A percentile compares a stretch with the other conserved stretches of the same genome.
Evolutionary conservation across 2,329 filamentous ascomycete genomes (phyloP).

Genomic region (Fusarium lyarnte): DNA sequence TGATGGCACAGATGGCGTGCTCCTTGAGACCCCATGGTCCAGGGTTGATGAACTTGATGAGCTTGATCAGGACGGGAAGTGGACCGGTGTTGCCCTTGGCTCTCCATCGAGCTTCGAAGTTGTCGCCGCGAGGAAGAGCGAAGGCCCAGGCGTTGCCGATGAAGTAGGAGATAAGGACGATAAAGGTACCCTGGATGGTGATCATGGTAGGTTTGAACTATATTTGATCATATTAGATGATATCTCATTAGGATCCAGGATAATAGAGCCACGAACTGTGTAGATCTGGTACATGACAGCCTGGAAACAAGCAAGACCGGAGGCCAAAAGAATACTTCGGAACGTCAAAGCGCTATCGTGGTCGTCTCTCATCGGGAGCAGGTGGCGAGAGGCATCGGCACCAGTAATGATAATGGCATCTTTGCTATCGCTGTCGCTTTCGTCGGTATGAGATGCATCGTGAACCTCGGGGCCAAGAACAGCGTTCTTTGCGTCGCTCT

Average conservation of each 20-base stretch:
- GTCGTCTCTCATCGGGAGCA: conserved; percentile 64
- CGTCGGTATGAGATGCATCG: conserved; percentile 24
- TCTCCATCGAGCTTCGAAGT: conserved; percentile 58
- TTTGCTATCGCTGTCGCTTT: conserved; percentile 50
- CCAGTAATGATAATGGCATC: conserved; percentile 62
- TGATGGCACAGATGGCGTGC: conserved; percentile 63
- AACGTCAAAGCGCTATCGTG: conserved; percentile 62
- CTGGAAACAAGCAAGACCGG: conserved; percentile 61
- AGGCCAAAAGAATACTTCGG: conserved; percentile 61
- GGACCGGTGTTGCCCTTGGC: conserved; percentile 52
- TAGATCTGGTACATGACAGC: conserved; percentile 67
- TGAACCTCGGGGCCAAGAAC: neutral
- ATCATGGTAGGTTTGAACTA: conserved; percentile 63
- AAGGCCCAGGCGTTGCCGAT: conserved; percentile 53
- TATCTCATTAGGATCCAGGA: rapidly evolving
- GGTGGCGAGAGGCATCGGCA: conserved; percentile 58
- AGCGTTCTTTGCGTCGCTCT: conserved; percentile 6
- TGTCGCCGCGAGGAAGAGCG: conserved; percentile 61
- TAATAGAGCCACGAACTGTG: conserved; percentile 47
- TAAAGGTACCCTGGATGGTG: conserved; percentile 62
- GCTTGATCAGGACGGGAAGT: conserved; percentile 52
- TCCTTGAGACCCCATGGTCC: conserved; percentile 66
- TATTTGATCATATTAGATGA: neutral
- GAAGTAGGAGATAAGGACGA: conserved; percentile 67
- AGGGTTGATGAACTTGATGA: conserved; percentile 58